A percentile compares a stretch with the other conserved stretches of the same genome.
phyloP scores from a whole-genome alignment of 306 rosid species.

The Chamaecrista fasciculata region DNA sequence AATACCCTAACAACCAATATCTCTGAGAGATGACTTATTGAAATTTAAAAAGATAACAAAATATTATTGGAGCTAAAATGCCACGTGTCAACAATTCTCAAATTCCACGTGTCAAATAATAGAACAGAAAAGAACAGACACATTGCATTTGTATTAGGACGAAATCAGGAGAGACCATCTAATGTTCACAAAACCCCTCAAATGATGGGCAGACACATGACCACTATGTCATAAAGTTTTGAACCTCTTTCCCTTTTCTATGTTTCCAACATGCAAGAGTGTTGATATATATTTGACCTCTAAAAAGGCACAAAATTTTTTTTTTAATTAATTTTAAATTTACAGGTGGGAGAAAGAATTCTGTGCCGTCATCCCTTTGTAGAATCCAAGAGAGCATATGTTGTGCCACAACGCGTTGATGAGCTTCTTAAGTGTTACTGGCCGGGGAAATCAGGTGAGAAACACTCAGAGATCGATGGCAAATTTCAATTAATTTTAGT shows the following conservation, averaged over 20 bases:
- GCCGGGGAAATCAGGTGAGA: slow-evolving; percentile 62
- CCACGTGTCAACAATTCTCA: too few species aligned
- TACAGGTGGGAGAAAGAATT: slow-evolving; percentile 71
- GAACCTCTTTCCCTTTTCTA: background rate
- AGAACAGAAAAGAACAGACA: background rate
- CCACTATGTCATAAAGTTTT: background rate
- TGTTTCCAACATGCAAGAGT: background rate
- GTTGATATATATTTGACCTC: background rate
- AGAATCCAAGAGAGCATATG: slow-evolving; percentile 86
- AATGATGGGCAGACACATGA: background rate
- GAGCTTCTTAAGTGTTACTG: slow-evolving; percentile 80
- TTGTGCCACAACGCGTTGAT: slow-evolving; percentile 80
- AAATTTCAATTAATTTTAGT: background rate
- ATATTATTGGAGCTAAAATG: too few species aligned
- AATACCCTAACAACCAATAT: too few species aligned
- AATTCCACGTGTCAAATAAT: too few species aligned
- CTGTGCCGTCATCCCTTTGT: slow-evolving; percentile 82
- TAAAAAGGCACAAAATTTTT: background rate
- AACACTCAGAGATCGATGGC: background rate
- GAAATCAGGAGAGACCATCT: background rate
- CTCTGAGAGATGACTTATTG: too few species aligned
- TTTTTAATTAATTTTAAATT: background rate
- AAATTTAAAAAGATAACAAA: too few species aligned
- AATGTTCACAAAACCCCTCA: background rate
- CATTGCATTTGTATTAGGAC: background rate